A percentile compares a stretch with the other conserved stretches of the same genome.
phyloP scores from a whole-genome alignment of 2,329 filamentous ascomycete genomes.

The Penicillium griseofulvum region DNA sequence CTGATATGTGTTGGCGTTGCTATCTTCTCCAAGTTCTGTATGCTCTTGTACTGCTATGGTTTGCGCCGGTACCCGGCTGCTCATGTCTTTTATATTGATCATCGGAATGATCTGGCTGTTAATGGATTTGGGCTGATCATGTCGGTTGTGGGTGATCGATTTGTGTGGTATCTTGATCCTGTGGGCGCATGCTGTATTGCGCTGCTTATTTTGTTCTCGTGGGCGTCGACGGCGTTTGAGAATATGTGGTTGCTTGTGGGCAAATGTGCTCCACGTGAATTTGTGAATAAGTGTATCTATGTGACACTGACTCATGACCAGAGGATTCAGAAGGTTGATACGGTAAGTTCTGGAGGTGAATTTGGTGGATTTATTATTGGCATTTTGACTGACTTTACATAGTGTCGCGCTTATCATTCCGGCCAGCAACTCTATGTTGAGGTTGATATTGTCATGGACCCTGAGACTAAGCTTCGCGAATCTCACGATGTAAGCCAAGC shows the following conservation, averaged over 20 bases:
- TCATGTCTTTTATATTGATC: conserved; percentile 11
- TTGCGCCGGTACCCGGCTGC: conserved; percentile 11
- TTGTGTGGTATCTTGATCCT: conserved; percentile 12
- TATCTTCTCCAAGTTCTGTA: conserved; percentile 10
- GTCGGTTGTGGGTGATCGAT: conserved; percentile 10
- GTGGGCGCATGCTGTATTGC: conserved; percentile 13
- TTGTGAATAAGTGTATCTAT: conserved; percentile 14
- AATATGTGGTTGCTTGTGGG: conserved; percentile 13
- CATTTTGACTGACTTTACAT: not conserved
- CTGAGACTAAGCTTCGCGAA: conserved; percentile 10
- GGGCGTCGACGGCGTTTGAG: conserved; percentile 11
- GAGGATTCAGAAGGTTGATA: conserved; percentile 11
- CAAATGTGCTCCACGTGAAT: conserved; percentile 9
- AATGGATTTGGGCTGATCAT: conserved; percentile 11
- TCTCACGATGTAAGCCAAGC: conserved; percentile 14
- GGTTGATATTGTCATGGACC: conserved; percentile 15
- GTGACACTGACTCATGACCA: conserved; percentile 12
- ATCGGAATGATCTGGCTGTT: conserved; percentile 12
- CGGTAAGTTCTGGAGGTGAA: not conserved
- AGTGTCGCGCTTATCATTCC: conserved; percentile 11
- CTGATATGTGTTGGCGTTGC: conserved; percentile 9
- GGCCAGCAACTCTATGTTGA: conserved; percentile 10
- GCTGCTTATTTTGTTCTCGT: conserved; percentile 10
- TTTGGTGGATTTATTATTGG: not conserved
- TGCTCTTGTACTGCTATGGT: conserved; percentile 8